Conservation (phyloP, 352 stramenopile genomes). For the Peronospora tabacina region DNA sequence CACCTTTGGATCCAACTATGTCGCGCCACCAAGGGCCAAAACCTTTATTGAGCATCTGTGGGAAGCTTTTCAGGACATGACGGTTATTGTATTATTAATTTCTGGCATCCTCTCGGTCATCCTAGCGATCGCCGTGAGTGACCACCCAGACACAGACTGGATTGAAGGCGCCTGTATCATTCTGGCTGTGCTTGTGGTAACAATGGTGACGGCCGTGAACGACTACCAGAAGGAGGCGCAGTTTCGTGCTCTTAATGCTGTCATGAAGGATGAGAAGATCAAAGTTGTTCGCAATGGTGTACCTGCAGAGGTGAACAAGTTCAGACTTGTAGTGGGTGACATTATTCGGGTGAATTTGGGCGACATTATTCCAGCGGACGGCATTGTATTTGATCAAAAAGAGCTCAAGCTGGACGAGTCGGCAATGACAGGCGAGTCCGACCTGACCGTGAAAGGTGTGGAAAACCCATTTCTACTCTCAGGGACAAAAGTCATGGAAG, state of each 20-base stretch:
- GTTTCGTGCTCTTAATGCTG: constrained; percentile 79
- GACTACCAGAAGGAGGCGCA: constrained; percentile 91
- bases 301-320: constrained; percentile 57
- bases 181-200: constrained; percentile 86
- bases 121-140: constrained; percentile 40
- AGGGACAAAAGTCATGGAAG: constrained; percentile 91
- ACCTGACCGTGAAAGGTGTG: constrained; percentile 76
- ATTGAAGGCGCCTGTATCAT: constrained; percentile 90
- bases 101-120: constrained; percentile 54
- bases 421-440: constrained; percentile 88
- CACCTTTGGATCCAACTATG: constrained; percentile 63
- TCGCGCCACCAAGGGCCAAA: constrained; percentile 44
- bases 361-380: constrained; percentile 88
- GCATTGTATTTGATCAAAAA: constrained; percentile 83
- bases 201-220: constrained; percentile 85
- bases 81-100: constrained; percentile 55
- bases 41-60: constrained; percentile 76
- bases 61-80: constrained; percentile 82
- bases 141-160: constrained; percentile 64
- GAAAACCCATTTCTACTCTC: constrained; percentile 91
- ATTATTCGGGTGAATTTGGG: constrained; percentile 76
- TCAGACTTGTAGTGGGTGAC: constrained; percentile 83
- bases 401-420: constrained; percentile 89
- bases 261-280: constrained; percentile 81
- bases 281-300: constrained; percentile 75